These are phyloP conservation scores for Chlorella sp. DNA, from an alignment of 139 green algal genomes.

Conservation along the genomic window DNA sequence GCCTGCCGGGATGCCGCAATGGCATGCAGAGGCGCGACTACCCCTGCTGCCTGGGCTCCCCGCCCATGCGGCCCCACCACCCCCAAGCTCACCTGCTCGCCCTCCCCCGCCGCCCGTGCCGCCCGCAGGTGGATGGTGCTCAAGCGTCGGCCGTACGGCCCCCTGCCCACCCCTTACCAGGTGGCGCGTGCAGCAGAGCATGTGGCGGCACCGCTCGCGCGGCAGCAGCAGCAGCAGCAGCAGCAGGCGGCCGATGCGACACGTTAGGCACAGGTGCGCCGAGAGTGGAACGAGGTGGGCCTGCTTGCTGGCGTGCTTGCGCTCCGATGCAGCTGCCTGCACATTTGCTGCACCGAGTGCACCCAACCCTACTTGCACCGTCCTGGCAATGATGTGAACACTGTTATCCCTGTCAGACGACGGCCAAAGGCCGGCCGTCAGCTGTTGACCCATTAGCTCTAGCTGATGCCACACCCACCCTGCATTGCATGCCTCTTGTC, in stretches of 20 bases:
- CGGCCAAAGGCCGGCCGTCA: slow-evolving; percentile 54
- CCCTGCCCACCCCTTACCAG: slow-evolving; percentile 43
- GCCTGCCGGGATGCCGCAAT: too few species aligned
- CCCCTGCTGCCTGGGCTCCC: too few species aligned
- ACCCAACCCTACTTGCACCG: slow-evolving; percentile 33
- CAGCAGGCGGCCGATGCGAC: not conserved
- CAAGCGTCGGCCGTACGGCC: slow-evolving; percentile 49
- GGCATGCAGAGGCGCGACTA: too few species aligned
- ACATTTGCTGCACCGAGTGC: not conserved
- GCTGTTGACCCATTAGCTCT: slow-evolving; percentile 77
- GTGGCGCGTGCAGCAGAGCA: slow-evolving; percentile 26
- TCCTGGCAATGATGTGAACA: slow-evolving; percentile 30
- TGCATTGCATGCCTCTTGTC: slow-evolving; percentile 30
- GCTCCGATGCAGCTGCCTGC: not conserved
- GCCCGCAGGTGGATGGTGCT: slow-evolving; percentile 57
- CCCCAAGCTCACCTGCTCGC: too few species aligned
- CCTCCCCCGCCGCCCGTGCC: too few species aligned
- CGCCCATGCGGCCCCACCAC: too few species aligned
- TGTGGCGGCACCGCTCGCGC: not conserved
- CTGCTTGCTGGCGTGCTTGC: not conserved
- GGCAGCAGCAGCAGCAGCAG: slow-evolving; percentile 4
- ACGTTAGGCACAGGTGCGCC: not conserved
- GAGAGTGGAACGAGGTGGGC: not conserved
- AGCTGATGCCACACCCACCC: slow-evolving; percentile 69
- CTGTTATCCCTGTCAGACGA: slow-evolving; percentile 84